Conservation (phyloP, 2,329 filamentous ascomycete genomes). For the Fusarium abutilonis region DNA sequence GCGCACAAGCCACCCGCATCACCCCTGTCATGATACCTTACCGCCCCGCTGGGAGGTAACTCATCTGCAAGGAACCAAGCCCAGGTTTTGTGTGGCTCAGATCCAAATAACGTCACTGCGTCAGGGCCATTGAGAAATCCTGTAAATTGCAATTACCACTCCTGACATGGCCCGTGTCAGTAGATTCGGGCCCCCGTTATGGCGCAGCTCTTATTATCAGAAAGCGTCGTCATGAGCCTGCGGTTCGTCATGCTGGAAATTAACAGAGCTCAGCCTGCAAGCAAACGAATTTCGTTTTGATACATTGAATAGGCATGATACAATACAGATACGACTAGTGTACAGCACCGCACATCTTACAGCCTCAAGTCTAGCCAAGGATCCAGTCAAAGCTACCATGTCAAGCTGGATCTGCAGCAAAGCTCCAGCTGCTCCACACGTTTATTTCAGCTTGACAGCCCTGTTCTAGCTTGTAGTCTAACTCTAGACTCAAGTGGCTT, state of each 20-base stretch:
- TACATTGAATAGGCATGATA: constrained; percentile 9
- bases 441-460: constrained; percentile 32
- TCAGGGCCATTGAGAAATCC: constrained; percentile 21
- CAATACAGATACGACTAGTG: constrained; percentile 23
- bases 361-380: constrained; percentile 20
- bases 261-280: constrained; percentile 1
- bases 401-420: constrained; percentile 27
- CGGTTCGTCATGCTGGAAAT: constrained; percentile 5
- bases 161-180: constrained; percentile 13
- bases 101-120: constrained; percentile 30
- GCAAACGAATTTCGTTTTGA: neutral
- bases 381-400: constrained; percentile 24
- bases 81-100: constrained; percentile 32
- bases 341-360: constrained; percentile 27
- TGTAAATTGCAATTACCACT: constrained; percentile 11
- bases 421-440: constrained; percentile 38
- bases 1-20: constrained; percentile 16
- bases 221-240: constrained; percentile 7
- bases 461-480: constrained; percentile 8
- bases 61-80: constrained; percentile 19
- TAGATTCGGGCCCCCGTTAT: constrained; percentile 8
- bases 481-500: constrained; percentile 10
- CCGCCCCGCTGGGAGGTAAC: constrained; percentile 35
- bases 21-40: constrained; percentile 17
- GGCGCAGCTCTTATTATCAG: constrained; percentile 19